Percentiles rank a stretch among this genome's conserved stretches.
These are phyloP conservation scores for Hansfordia pulvinata DNA, from an alignment of 2,329 filamentous ascomycete species.

Conservation along the genomic window DNA sequence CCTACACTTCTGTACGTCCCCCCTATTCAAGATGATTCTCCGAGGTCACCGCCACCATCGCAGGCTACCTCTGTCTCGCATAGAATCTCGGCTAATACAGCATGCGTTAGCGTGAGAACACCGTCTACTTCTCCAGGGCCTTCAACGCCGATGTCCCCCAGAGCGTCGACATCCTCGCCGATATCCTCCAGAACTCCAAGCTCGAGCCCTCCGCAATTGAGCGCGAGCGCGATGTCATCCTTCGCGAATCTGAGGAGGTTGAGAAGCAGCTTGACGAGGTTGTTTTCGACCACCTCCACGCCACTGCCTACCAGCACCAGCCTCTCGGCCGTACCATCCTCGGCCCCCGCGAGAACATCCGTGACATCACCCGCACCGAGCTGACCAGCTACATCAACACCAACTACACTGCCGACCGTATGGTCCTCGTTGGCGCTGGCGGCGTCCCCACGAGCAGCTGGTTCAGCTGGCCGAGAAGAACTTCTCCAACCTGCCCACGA, in stretches of 20 bases:
- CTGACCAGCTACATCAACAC: slow-evolving; percentile 94
- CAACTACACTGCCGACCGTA: slow-evolving; percentile 99
- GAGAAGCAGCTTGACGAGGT: slow-evolving; percentile 99
- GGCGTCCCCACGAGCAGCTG: slow-evolving; percentile 89
- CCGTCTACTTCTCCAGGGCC: slow-evolving; percentile 98
- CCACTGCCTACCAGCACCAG: slow-evolving; percentile 94
- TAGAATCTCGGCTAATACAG: slow-evolving; percentile 3
- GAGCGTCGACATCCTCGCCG: slow-evolving; percentile 94
- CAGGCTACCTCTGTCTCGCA: neutral
- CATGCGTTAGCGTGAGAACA: slow-evolving; percentile 84
- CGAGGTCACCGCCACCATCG: too few relatives aligned
- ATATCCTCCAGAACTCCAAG: slow-evolving; percentile 99
- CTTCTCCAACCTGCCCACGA: slow-evolving; percentile 68
- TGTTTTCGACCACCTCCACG: slow-evolving; percentile 97
- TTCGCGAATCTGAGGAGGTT: slow-evolving; percentile 97
- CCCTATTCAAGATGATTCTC: too few relatives aligned
- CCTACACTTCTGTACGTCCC: slow-evolving; percentile 86
- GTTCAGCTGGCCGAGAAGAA: slow-evolving; percentile 95
- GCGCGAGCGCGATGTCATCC: slow-evolving; percentile 95
- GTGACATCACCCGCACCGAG: slow-evolving; percentile 85
- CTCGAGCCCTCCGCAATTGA: slow-evolving; percentile 87
- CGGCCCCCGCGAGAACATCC: slow-evolving; percentile 95
- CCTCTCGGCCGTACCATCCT: slow-evolving; percentile 95
- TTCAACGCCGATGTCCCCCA: slow-evolving; percentile 97
- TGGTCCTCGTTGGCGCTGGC: slow-evolving; percentile 94